phyloP scores from a whole-genome alignment of 768 basidiomycete species.

The Podaxis pistillaris region DNA sequence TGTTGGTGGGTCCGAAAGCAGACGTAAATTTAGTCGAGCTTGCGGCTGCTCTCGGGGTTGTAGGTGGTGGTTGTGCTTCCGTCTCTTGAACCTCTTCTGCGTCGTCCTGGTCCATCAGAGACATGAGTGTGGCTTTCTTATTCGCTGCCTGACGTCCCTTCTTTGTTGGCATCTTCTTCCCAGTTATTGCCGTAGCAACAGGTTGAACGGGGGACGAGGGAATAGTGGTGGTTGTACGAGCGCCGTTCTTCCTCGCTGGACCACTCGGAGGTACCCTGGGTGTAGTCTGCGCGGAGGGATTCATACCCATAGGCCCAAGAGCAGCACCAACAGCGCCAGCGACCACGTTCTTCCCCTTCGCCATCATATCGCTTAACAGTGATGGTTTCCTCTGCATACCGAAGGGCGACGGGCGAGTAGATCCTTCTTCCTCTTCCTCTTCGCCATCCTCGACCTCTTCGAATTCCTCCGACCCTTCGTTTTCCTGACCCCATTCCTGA shows the following conservation, averaged over 20 bases:
- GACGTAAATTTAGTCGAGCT: slow-evolving; percentile 8
- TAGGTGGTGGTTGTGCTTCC: slow-evolving; percentile 1
- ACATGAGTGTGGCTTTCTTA: background rate
- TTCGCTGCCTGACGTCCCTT: slow-evolving; percentile 4
- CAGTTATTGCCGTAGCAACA: background rate
- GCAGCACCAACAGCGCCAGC: slow-evolving; percentile 10
- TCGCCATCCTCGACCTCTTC: background rate
- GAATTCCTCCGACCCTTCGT: background rate
- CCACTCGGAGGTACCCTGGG: background rate
- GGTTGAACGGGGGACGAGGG: background rate
- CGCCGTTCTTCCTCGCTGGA: background rate
- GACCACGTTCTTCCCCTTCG: slow-evolving; percentile 5
- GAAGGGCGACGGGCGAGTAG: background rate
- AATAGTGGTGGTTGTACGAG: background rate
- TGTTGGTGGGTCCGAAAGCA: background rate
- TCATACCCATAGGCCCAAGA: background rate
- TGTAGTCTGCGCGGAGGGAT: background rate
- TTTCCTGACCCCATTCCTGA: background rate
- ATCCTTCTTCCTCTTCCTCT: slow-evolving; percentile 11
- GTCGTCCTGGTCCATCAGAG: background rate
- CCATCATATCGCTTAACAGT: slow-evolving; percentile 11
- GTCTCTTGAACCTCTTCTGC: background rate
- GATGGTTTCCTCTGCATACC: slow-evolving; percentile 5
- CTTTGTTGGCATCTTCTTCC: background rate
- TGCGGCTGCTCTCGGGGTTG: background rate